Base-by-base conservation (phyloP, 2,329 filamentous ascomycete genomes). In the Penicillium expansum region DNA sequence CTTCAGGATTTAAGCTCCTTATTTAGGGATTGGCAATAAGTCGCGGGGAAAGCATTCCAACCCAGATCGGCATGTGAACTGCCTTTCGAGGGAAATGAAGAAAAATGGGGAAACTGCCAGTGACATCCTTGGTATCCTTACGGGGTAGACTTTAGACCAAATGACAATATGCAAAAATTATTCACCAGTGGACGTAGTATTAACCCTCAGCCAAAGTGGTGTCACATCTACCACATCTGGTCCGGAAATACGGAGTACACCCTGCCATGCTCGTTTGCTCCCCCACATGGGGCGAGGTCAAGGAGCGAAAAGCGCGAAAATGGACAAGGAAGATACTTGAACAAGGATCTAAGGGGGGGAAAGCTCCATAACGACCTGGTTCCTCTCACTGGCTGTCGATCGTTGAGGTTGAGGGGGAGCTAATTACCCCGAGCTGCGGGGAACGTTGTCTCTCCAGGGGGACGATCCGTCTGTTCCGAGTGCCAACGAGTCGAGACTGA, bases 21-120 rank as follows among this genome's bases (percentile, higher is more conserved):
- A 57, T 64, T 60, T 59, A 60, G 48, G 8, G 29, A 44, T 54
- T 39, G 43, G 32, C 14, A 32, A 57, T 11, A 32, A 24, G 37
- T 49, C 22, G 58, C 53, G 58, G 57, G 58, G 57, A 27, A 52
- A 61, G 47, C 63, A 65, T 65, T 63, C 63, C 59, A 52, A 41
- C 39, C 13, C 43, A 42, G 61, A 62, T 61, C 55, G 58, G 49
- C 59, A 64, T 49, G 49, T 27, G 43, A 52, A 18, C 20, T 53
- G 33, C 48, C 44, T 16, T 45, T 52, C 57, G 33, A 54, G 53
- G 58, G 39, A 39, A 38, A 35, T 5, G 33, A 37, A 29, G 44
- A 20, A 53, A 42, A 38, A 29, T 11, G 43, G 16, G 43, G 49
- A 54, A 42, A 44, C 18, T 13, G 20, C 32, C 30, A 44, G 42